These are phyloP conservation scores for Favolaschia claudopus DNA, from an alignment of 768 basidiomycete species.

Conservation along the genomic window DNA sequence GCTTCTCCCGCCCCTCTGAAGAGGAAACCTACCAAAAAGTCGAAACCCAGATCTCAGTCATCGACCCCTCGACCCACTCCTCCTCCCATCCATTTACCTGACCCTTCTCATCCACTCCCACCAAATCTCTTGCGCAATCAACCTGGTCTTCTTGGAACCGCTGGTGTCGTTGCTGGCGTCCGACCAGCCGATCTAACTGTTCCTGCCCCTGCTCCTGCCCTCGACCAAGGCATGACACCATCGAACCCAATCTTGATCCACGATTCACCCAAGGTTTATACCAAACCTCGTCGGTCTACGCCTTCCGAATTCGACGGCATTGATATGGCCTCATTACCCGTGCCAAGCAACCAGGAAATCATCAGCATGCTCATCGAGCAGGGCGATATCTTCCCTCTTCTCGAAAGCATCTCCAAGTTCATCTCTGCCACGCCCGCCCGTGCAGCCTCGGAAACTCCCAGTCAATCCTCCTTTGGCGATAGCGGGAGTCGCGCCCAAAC, in stretches of 20 bases:
- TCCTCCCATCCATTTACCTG: slow-evolving; percentile 68
- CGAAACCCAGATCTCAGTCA: slow-evolving; percentile 41
- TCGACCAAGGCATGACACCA: slow-evolving; percentile 58
- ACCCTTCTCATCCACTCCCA: slow-evolving; percentile 66
- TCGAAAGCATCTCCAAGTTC: slow-evolving; percentile 68
- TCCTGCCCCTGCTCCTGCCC: slow-evolving; percentile 40
- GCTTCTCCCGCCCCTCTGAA: slow-evolving; percentile 32
- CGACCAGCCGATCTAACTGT: slow-evolving; percentile 60
- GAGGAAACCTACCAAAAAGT: slow-evolving; percentile 44
- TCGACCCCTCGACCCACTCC: slow-evolving; percentile 54
- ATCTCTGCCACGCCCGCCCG: slow-evolving; percentile 46
- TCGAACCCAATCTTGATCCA: slow-evolving; percentile 77
- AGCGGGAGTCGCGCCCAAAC: slow-evolving; percentile 8
- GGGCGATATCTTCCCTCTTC: slow-evolving; percentile 70
- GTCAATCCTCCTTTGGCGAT: slow-evolving; percentile 8
- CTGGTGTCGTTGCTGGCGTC: slow-evolving; percentile 73
- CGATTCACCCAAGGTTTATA: slow-evolving; percentile 53
- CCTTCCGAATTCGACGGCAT: slow-evolving; percentile 36
- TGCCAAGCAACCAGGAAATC: slow-evolving; percentile 65
- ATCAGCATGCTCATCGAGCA: slow-evolving; percentile 65
- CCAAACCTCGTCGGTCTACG: slow-evolving; percentile 24
- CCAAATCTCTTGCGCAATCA: slow-evolving; percentile 79
- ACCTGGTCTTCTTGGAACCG: slow-evolving; percentile 72
- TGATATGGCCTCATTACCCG: slow-evolving; percentile 52
- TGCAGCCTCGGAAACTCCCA: not conserved